These are phyloP conservation scores for Besnoitia besnoiti DNA, from an alignment of 169 alveolate species.

Conservation along the genomic window DNA sequence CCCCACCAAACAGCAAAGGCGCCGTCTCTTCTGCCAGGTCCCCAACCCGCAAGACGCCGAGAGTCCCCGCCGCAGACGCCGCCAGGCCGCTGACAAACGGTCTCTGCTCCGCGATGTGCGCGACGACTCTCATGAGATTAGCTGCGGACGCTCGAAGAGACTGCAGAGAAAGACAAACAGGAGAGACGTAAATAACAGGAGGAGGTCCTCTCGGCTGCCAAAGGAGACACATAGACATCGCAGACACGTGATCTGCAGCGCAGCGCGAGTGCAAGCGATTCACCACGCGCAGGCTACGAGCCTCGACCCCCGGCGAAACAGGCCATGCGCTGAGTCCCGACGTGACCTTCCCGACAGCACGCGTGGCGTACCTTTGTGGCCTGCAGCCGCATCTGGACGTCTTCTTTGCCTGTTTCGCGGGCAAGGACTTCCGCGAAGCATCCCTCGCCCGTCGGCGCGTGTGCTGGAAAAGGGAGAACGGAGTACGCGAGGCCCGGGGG, in stretches of 20 bases:
- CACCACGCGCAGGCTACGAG: too few relatives aligned
- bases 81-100: constrained; percentile 11
- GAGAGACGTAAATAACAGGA: too few relatives aligned
- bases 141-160: background rate
- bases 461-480: background rate
- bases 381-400: background rate
- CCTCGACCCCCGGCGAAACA: too few relatives aligned
- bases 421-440: background rate
- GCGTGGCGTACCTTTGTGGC: constrained; percentile 12
- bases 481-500: background rate
- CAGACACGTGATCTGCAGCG: too few relatives aligned
- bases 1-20: too few relatives aligned
- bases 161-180: background rate
- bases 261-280: too few relatives aligned
- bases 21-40: too few relatives aligned
- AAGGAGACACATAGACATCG: too few relatives aligned
- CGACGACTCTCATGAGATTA: background rate
- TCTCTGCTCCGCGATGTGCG: background rate
- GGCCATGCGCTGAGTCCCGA: too few relatives aligned
- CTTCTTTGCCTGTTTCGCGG: background rate
- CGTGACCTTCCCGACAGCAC: too few relatives aligned
- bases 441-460: constrained; percentile 1
- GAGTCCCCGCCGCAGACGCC: background rate
- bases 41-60: too few relatives aligned
- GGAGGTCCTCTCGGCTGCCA: too few relatives aligned